Base-by-base conservation (phyloP, 1,139 yeast species). In the Candida dubliniensis region DNA sequence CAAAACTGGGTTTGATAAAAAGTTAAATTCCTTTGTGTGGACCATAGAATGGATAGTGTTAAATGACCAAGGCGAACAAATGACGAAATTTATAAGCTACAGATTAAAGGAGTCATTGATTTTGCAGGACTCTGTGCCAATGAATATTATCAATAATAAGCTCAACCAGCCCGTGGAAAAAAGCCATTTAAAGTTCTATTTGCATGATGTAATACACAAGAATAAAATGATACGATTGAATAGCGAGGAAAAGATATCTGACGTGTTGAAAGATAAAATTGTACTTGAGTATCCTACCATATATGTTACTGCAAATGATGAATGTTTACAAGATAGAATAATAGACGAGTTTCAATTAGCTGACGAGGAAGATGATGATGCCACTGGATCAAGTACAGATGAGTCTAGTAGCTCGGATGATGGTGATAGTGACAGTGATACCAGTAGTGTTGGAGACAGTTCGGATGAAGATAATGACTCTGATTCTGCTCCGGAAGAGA, bases 211-310 rank as follows among this genome's bases (percentile, higher is more conserved):
- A 14, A 55, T 71, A 35, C 53, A 52, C 41, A 49, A 52, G 18
- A 49, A 57, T 3, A 55, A 66, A 0, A 48, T 61, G 11, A 59
- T 71, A 30, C 46, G 47, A 11, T 46, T 74, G 32, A 58, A 63
- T 37, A 43, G 55, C 1, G 50, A 51, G 1, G 41, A 38, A 3
- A 27, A 56, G 2, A 54, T 81, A 36, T 74, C 72, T 0, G 80
- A 77, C 12, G 72, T 71, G 1, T 58, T 90, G 33, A 64, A 69
- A 44, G 81, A 81, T 41, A 72, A 74, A 46, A 72, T 82, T 0
- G 87, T 90, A 0, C 66, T 89, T 33, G 96, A 89, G 59, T 88
- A 77, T 54, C 96, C 96, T 0, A 84, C 91, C 0, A 67, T 88
- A 4, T 76, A 70, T 47, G 70, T 86, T 4, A 64, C 76, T 1